Conservation (phyloP, 1,284 basidiomycete genomes). For the Ganoderma lingzhi region DNA sequence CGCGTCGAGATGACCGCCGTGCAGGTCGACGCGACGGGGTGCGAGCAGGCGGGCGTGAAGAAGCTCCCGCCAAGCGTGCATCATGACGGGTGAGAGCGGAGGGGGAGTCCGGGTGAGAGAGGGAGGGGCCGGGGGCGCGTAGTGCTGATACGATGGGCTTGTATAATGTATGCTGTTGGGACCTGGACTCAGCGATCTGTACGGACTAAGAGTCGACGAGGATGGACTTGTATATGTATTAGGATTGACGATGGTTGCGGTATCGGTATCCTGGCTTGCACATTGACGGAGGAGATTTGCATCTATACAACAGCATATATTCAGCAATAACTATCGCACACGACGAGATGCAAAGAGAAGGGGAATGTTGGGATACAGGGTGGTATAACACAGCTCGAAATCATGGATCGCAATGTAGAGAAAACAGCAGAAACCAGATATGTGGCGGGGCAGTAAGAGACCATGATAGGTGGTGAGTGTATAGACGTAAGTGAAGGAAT, state of each 20-base stretch:
- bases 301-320: constrained; percentile 10
- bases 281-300: not conserved
- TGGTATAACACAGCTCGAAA: constrained; percentile 20
- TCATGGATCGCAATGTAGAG: constrained; percentile 15
- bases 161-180: not conserved
- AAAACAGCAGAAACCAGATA: constrained; percentile 8
- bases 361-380: constrained; percentile 11
- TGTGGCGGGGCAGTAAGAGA: not conserved
- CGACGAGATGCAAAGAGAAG: not conserved
- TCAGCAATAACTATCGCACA: constrained; percentile 1
- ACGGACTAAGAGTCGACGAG: no score
- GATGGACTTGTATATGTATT: not conserved
- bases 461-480: not conserved
- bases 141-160: not conserved
- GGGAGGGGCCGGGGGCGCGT: no score
- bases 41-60: constrained; percentile 20
- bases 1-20: constrained; percentile 30
- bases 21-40: constrained; percentile 25
- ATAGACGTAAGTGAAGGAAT: constrained; percentile 18
- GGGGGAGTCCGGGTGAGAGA: not conserved
- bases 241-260: not conserved
- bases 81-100: not conserved
- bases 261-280: not conserved
- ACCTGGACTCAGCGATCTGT: not conserved
- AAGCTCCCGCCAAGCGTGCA: constrained; percentile 8